phyloP scores from a whole-genome alignment of 2,329 filamentous ascomycete species.

The Xylaria sp. region DNA sequence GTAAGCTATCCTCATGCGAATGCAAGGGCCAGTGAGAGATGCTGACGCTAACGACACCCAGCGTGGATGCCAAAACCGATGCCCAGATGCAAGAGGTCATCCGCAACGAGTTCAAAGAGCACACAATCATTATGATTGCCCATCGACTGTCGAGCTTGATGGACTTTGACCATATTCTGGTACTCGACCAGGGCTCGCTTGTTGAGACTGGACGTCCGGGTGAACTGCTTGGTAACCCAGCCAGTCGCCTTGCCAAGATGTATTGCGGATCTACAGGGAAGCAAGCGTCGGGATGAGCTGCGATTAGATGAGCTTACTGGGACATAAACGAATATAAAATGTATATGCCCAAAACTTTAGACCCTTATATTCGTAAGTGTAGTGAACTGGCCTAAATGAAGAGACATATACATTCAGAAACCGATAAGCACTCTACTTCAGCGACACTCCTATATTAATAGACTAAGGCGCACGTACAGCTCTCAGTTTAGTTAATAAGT shows the following conservation, averaged over 20 bases:
- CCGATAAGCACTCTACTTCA: no score
- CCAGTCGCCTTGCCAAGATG: conserved; percentile 20
- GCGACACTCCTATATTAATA: no score
- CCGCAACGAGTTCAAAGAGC: conserved; percentile 42
- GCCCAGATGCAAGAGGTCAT: conserved; percentile 43
- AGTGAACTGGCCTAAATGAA: no score
- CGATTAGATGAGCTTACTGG: no score
- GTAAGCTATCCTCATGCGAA: background rate
- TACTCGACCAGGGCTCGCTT: conserved; percentile 52
- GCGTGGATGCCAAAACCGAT: conserved; percentile 44
- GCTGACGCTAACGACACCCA: conserved; percentile 21
- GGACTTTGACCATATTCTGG: conserved; percentile 54
- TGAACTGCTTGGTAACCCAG: conserved; percentile 8
- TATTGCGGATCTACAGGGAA: background rate
- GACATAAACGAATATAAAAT: no score
- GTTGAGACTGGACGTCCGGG: conserved; percentile 42
- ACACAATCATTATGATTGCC: conserved; percentile 59
- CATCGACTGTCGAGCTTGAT: conserved; percentile 52
- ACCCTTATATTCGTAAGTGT: no score
- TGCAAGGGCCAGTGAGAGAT: background rate
- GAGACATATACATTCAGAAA: no score
- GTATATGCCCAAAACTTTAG: no score
- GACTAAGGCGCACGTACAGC: no score
- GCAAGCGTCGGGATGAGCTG: background rate
- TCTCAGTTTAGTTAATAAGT: no score